Conservation (phyloP, 179 eudicot genomes). For the Corrigiola litoralis region DNA sequence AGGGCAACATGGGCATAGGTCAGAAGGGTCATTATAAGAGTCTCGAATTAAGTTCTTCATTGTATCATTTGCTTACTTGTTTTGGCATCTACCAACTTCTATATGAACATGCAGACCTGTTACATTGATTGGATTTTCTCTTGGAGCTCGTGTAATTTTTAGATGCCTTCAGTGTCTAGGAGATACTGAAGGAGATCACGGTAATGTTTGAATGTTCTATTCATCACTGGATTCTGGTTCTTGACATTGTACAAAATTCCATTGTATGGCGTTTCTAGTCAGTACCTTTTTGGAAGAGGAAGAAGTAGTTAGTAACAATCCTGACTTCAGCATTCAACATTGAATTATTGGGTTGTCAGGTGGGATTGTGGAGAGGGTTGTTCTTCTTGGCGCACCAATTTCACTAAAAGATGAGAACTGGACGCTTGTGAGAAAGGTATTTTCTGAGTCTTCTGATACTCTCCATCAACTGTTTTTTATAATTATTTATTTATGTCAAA, state of each 20-base stretch:
- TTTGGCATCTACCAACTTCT: background rate
- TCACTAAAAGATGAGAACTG: constrained; percentile 63
- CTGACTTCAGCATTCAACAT: background rate
- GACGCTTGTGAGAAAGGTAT: constrained; percentile 77
- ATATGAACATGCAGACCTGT: constrained; percentile 57
- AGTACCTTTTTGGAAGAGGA: background rate
- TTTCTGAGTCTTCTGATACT: background rate
- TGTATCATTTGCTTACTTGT: background rate
- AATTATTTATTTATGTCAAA: background rate
- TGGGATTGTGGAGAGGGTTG: constrained; percentile 82
- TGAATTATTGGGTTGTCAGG: constrained; percentile 35
- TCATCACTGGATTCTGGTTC: background rate
- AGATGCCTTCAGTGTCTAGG: constrained; percentile 72
- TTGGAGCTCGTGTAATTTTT: constrained; percentile 80
- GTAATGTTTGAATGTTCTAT: constrained; percentile 22
- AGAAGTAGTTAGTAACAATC: background rate
- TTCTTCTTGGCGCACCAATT: constrained; percentile 86
- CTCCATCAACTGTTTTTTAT: background rate
- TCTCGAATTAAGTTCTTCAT: background rate
- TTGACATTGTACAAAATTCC: background rate
- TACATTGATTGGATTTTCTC: constrained; percentile 79
- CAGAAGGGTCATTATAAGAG: background rate
- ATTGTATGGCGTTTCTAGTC: background rate
- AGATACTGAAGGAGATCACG: constrained; percentile 45
- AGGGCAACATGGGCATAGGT: constrained; percentile 87